phyloP scores from a whole-genome alignment of 2,329 filamentous ascomycete genomes.

The Hypoxylon sp. region DNA sequence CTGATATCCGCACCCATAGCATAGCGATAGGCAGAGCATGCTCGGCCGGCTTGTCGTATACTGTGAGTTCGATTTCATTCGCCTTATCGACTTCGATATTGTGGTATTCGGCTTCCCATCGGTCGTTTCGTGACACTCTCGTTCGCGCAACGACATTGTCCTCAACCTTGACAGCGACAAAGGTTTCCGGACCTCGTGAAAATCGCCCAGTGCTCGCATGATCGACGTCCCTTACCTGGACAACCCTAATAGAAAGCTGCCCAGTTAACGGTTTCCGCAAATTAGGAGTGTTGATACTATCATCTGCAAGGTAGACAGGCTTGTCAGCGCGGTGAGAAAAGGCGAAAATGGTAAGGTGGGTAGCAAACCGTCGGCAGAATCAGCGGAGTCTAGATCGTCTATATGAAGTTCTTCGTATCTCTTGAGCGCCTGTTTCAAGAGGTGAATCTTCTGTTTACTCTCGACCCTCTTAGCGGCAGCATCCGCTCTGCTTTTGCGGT shows the following conservation, averaged over 20 bases:
- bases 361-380: slow-evolving; percentile 81
- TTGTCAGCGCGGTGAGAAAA: slow-evolving; percentile 36
- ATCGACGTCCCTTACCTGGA: slow-evolving; percentile 93
- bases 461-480: slow-evolving; percentile 90
- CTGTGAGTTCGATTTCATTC: slow-evolving; percentile 97
- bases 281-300: slow-evolving; percentile 95
- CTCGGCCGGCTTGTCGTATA: slow-evolving; percentile 95
- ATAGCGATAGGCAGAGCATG: slow-evolving; percentile 93
- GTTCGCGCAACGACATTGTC: slow-evolving; percentile 92
- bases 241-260: slow-evolving; percentile 86
- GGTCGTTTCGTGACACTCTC: slow-evolving; percentile 84
- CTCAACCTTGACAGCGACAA: slow-evolving; percentile 96
- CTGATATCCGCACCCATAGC: slow-evolving; percentile 95
- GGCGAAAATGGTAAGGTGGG: not conserved
- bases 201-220: slow-evolving; percentile 89
- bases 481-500: slow-evolving; percentile 94
- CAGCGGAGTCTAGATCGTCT: slow-evolving; percentile 81
- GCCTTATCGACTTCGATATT: slow-evolving; percentile 97
- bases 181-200: slow-evolving; percentile 91
- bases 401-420: slow-evolving; percentile 98
- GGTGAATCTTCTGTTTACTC: slow-evolving; percentile 97
- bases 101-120: slow-evolving; percentile 92
- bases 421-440: slow-evolving; percentile 95
- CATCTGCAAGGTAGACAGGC: slow-evolving; percentile 69
- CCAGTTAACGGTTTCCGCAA: slow-evolving; percentile 96